Base-by-base conservation (phyloP, 108 stramenopile species). In the Nitzschia sp. region DNA sequence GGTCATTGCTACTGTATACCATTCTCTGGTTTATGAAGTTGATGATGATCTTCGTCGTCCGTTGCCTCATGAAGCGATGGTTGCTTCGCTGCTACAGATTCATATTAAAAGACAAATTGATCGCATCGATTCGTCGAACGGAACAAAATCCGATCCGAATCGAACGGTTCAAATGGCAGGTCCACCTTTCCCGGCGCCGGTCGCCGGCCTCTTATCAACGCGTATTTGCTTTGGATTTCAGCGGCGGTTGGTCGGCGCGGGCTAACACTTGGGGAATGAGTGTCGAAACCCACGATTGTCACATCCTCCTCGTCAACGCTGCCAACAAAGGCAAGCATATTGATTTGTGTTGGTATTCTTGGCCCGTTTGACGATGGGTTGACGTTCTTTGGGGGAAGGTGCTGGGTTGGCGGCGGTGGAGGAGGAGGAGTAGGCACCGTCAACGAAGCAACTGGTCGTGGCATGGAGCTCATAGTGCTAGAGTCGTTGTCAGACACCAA, bases 171-270 rank as follows among this genome's bases (percentile, higher is more conserved):
- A n/a, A n/a, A n/a, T n/a, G n/a, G n/a, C 26, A 62, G 26, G 46
- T 62, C 61, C n/a, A 62, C 8, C 46, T 2, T 42, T 15, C 61
- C 38, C 5, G 61, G 61, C 2, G 61, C 61, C 1, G 61, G 61
- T 42, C 61, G 36, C 46, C 61, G 61, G n/a, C 61, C 61, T 4
- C 58, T 42, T n/a, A n/a, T n/a, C n/a, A n/a, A n/a, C n/a, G n/a
- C n/a, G n/a, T n/a, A n/a, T n/a, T n/a, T n/a, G n/a, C n/a, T n/a
- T 42, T 42, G 38, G 9, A 6, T 13, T 9, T 6, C 9, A 9
- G 38, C 9, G 6, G 38, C 9, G 6, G 38, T 6, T 13, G 38
- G 38, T 0, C 61, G 24, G 1, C 23, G 19, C 0, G 36, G 28
- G 18, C 38, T 18, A 21, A 21, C 24, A 2, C 17, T 25, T 5